Evolutionary conservation across 495 filamentous ascomycete genomes (phyloP), one percentile per base, ranked within the genome.

Genomic region (Lindgomyces ingoldianus): DNA sequence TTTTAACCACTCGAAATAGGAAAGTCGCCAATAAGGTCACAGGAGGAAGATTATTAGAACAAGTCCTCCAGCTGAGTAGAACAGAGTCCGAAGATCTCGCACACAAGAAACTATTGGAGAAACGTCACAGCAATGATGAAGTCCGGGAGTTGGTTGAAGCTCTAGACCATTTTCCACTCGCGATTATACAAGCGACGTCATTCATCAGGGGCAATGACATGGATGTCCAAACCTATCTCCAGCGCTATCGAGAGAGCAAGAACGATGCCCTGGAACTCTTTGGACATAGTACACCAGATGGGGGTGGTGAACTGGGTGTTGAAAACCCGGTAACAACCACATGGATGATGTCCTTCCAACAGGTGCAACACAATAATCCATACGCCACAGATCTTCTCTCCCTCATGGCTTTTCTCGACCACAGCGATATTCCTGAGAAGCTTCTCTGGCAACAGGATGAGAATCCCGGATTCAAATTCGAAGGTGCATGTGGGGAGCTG

Each of bases 271-370:
- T 53, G 19, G 49, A 49, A 16, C 46, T 49, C 27, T 49, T 49
- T 25, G 18, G 46, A 9, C 46, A 49, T 22, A 25, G 46, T 3
- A 8, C 27, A 9, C n/a, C n/a, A n/a, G n/a, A n/a, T n/a, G n/a
- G n/a, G n/a, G n/a, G n/a, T n/a, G 16, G 22, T n/a, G 46, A 49
- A 3, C 27, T 27, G 19, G 49, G 36, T 26, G 24, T 30, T 53
- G 27, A 27, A 19, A 26, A 53, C 18, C 25, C 49, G 8, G 49
- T 53, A 22, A 53, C 49, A 16, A 53, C 49, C 6, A 53, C 49
- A 36, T 53, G 49, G 49, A 53, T 53, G 49, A 53, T 53, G 4
- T 53, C 49, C 16, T 53, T 53, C 49, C 22, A 53, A 27, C 49
- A 53, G 12, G 25, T 53, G 19, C 25, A 53, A 26, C 25, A 24